A percentile compares a stretch with the other conserved stretches of the same genome.
These are phyloP conservation scores for Xylariaceae sp. DNA, from an alignment of 2,329 filamentous ascomycete species.

Conservation along the genomic window DNA sequence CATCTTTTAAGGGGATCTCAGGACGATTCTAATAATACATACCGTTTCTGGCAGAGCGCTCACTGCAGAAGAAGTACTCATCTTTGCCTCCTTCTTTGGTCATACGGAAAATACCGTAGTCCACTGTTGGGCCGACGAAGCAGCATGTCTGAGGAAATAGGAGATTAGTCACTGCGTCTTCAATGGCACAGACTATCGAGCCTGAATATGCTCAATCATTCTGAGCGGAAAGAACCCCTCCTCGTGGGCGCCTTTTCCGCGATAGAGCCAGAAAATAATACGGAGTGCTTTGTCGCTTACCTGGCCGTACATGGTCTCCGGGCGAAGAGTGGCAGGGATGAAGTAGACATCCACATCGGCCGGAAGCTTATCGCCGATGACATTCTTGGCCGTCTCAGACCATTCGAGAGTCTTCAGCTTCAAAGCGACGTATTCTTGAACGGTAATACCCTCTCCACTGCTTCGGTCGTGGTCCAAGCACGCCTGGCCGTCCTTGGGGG, in stretches of 20 bases:
- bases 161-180: neutral
- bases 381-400: slow-evolving; percentile 67
- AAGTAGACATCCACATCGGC: slow-evolving; percentile 77
- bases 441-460: slow-evolving; percentile 73
- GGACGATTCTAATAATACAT: neutral
- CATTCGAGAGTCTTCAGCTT: slow-evolving; percentile 91
- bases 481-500: slow-evolving; percentile 79
- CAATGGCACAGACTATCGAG: neutral
- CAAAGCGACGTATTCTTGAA: slow-evolving; percentile 87
- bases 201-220: neutral
- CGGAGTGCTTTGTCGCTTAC: neutral
- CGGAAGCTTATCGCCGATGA: slow-evolving; percentile 72
- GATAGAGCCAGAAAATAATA: neutral
- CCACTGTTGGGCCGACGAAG: slow-evolving; percentile 86
- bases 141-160: slow-evolving; percentile 59
- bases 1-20: neutral
- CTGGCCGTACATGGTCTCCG: slow-evolving; percentile 98
- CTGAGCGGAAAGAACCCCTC: neutral
- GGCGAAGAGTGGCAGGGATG: slow-evolving; percentile 83
- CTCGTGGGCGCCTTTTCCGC: neutral
- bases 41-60: slow-evolving; percentile 76
- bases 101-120: slow-evolving; percentile 71
- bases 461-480: slow-evolving; percentile 84
- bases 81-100: slow-evolving; percentile 48
- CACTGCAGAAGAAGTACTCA: slow-evolving; percentile 79